Percentiles rank a stretch among this genome's conserved stretches.
Conservation (phyloP, 2,329 filamentous ascomycete species). For the Lachnellula occidentalis region DNA sequence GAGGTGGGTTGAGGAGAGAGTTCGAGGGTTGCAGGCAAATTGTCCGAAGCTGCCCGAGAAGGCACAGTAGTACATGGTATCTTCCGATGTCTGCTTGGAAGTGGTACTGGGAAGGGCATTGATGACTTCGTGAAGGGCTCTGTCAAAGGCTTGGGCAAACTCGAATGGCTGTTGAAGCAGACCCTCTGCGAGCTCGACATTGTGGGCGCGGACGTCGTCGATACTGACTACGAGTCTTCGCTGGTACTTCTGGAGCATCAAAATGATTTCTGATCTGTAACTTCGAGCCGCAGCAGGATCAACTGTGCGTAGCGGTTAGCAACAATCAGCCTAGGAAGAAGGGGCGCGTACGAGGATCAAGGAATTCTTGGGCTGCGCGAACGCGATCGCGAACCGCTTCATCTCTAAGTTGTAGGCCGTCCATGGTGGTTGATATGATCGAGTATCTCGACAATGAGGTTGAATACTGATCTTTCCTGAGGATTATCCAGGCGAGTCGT, state of each 20-base stretch:
- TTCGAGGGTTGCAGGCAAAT: conserved; percentile 90
- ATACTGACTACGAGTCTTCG: conserved; percentile 67
- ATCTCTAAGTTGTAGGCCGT: conserved; percentile 71
- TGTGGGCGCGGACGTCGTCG: conserved; percentile 88
- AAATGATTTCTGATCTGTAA: conserved; percentile 83
- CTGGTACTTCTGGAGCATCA: conserved; percentile 65
- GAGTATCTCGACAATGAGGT: not conserved
- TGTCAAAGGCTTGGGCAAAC: conserved; percentile 80
- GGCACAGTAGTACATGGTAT: conserved; percentile 92
- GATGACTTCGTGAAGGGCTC: conserved; percentile 83
- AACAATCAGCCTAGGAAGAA: conserved; percentile 2
- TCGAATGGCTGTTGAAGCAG: conserved; percentile 85
- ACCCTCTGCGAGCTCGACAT: conserved; percentile 69
- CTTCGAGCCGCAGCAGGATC: conserved; percentile 41
- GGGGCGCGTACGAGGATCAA: conserved; percentile 73
- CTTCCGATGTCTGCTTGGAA: conserved; percentile 68
- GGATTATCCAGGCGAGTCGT: not conserved
- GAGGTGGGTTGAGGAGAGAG: conserved; percentile 79
- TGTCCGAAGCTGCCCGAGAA: conserved; percentile 94
- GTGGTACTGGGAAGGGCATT: conserved; percentile 71
- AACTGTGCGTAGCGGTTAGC: conserved; percentile 27
- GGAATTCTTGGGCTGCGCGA: conserved; percentile 82
- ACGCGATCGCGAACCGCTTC: conserved; percentile 79
- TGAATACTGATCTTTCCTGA: not conserved
- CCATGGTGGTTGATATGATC: conserved; percentile 41